Percentiles rank a stretch among this genome's conserved stretches.
These are phyloP conservation scores for Vaccinium vitisidaea DNA, from an alignment of 148 eudicot genomes.

Conservation along the genomic window DNA sequence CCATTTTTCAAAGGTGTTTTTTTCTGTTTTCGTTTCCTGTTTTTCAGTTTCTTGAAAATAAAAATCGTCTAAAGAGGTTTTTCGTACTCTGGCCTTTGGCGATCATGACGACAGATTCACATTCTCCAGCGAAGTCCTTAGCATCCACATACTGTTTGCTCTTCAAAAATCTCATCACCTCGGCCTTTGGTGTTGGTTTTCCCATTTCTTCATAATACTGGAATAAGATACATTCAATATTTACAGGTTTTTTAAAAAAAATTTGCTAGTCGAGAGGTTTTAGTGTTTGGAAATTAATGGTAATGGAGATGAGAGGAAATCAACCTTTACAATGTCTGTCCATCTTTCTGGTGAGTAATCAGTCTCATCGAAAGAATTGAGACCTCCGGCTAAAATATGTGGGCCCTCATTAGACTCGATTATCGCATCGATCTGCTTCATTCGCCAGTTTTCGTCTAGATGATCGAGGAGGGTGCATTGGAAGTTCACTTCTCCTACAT, in stretches of 20 bases:
- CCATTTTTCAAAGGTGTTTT: not conserved
- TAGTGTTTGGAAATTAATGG: not conserved
- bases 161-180: constrained; percentile 78
- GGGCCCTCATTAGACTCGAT: constrained; percentile 69
- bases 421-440: constrained; percentile 90
- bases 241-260: not conserved
- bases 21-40: too few species aligned
- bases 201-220: constrained; percentile 94
- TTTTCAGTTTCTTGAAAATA: not conserved
- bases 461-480: constrained; percentile 91
- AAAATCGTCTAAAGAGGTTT: not conserved
- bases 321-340: constrained; percentile 90
- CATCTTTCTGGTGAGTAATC: constrained; percentile 96
- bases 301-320: not conserved
- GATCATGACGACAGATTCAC: constrained; percentile 87
- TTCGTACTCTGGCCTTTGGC: constrained; percentile 92
- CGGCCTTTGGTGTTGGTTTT: constrained; percentile 80
- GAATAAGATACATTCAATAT: not conserved
- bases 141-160: constrained; percentile 70
- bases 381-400: constrained; percentile 90
- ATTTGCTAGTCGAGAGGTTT: not conserved
- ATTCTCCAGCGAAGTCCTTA: constrained; percentile 86
- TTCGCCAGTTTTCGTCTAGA: constrained; percentile 88
- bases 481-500: constrained; percentile 71
- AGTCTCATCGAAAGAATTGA: constrained; percentile 77